Evolutionary conservation across 2,329 filamentous ascomycete species (phyloP).

Genomic region (Trichoderma atrobrunneum): DNA sequence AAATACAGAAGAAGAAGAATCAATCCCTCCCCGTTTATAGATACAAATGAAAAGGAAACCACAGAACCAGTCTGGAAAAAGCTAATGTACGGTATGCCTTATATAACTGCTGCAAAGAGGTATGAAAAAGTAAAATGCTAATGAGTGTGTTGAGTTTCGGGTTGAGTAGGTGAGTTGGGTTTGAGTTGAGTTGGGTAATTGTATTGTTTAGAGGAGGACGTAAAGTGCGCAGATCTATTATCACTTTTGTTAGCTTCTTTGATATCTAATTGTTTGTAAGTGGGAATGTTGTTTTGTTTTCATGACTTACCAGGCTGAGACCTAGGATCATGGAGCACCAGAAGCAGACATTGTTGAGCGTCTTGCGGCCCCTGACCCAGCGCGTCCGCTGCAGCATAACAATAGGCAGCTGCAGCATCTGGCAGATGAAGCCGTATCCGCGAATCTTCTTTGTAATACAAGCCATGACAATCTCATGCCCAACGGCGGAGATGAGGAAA

Average conservation of each 20-base stretch:
- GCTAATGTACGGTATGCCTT: background rate
- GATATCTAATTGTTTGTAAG: too few species aligned
- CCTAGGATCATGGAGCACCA: slow-evolving; percentile 92
- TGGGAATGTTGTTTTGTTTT: too few species aligned
- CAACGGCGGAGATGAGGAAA: slow-evolving; percentile 83
- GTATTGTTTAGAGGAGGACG: slow-evolving; percentile 43
- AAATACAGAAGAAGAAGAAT: background rate
- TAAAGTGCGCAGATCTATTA: slow-evolving; percentile 53
- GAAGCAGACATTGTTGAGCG: slow-evolving; percentile 85
- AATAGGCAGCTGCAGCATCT: slow-evolving; percentile 96
- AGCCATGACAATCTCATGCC: slow-evolving; percentile 94
- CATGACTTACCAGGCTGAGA: slow-evolving; percentile 65
- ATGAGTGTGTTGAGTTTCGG: background rate
- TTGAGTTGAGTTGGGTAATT: background rate
- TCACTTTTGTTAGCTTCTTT: too few species aligned
- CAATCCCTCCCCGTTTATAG: background rate
- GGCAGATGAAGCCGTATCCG: slow-evolving; percentile 88
- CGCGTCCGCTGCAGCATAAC: slow-evolving; percentile 83
- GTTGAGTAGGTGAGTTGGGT: too few species aligned
- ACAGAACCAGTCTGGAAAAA: slow-evolving; percentile 1
- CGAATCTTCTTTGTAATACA: slow-evolving; percentile 97
- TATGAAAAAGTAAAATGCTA: background rate
- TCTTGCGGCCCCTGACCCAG: slow-evolving; percentile 69
- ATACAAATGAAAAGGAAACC: background rate
- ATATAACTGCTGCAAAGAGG: background rate